A percentile compares a stretch with the other conserved stretches of the same genome.
Conservation (phyloP, 345 rosid species). For the Camelina hispida region DNA sequence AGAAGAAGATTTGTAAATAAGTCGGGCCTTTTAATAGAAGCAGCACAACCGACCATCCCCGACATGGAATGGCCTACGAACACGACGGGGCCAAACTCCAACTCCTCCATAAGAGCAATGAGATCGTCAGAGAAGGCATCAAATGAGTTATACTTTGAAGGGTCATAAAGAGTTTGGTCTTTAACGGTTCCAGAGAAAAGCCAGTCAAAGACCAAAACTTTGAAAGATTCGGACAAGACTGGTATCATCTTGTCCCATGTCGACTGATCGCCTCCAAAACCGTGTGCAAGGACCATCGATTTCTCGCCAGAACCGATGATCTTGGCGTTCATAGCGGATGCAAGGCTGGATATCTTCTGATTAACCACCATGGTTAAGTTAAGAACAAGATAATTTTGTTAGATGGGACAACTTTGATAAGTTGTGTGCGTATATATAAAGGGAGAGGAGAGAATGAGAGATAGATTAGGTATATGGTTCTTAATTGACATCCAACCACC, state of each 20-base stretch:
- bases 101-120: conserved; percentile 61
- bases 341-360: conserved; percentile 46
- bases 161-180: conserved; percentile 61
- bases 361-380: conserved; percentile 47
- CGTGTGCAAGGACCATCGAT: conserved; percentile 66
- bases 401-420: conserved; percentile 22
- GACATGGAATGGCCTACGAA: conserved; percentile 89
- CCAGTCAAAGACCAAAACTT: conserved; percentile 79
- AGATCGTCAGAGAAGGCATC: conserved; percentile 67
- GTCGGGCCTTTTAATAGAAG: conserved; percentile 74
- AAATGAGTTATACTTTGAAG: conserved; percentile 58
- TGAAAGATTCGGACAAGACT: conserved; percentile 48
- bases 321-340: conserved; percentile 66
- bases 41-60: conserved; percentile 82
- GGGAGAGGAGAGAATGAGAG: conserved; percentile 23
- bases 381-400: conserved; percentile 3
- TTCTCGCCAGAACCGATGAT: conserved; percentile 56
- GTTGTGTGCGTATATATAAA: conserved; percentile 34
- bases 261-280: conserved; percentile 75
- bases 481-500: conserved; percentile 48
- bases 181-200: conserved; percentile 67
- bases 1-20: conserved; percentile 65
- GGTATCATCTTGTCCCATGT: conserved; percentile 68
- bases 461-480: conserved; percentile 36
- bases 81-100: conserved; percentile 46